phyloP scores from a whole-genome alignment of 1,284 basidiomycete genomes.

The Apiotrichum mycotoxinovorans region DNA sequence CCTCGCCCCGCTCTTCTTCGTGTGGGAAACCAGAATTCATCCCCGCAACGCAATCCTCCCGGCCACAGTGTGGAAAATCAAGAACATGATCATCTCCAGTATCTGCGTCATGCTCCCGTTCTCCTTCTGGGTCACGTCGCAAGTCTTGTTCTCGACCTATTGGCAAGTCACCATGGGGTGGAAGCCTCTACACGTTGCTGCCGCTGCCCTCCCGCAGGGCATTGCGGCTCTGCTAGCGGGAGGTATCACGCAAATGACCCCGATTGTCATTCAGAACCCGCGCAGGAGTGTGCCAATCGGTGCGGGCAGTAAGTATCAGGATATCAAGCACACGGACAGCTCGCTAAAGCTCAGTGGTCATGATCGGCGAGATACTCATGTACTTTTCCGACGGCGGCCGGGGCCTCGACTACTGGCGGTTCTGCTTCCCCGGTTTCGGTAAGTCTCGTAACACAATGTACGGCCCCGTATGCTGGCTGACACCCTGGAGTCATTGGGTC shows the following conservation, averaged over 20 bases:
- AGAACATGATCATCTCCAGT: slow-evolving; percentile 33
- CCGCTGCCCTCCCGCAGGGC: slow-evolving; percentile 41
- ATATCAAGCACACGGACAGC: too few species aligned
- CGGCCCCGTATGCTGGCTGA: too few species aligned
- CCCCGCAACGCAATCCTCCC: slow-evolving; percentile 33
- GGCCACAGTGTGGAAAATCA: slow-evolving; percentile 34
- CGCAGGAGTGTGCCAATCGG: slow-evolving; percentile 24
- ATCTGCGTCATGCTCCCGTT: slow-evolving; percentile 29
- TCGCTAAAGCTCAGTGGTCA: slow-evolving; percentile 22
- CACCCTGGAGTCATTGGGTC: slow-evolving; percentile 14
- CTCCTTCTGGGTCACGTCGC: slow-evolving; percentile 38
- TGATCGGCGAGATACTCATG: slow-evolving; percentile 30
- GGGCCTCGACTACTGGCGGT: slow-evolving; percentile 44
- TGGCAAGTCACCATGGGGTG: slow-evolving; percentile 26
- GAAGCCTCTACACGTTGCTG: slow-evolving; percentile 35
- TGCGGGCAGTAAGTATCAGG: neutral
- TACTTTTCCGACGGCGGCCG: slow-evolving; percentile 39
- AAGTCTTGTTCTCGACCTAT: slow-evolving; percentile 34
- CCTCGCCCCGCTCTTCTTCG: slow-evolving; percentile 39
- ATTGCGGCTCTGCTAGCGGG: slow-evolving; percentile 33
- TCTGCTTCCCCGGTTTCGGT: slow-evolving; percentile 37
- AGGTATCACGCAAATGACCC: slow-evolving; percentile 26
- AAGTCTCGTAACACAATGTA: neutral
- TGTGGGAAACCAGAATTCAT: slow-evolving; percentile 35
- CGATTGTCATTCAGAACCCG: slow-evolving; percentile 33